phyloP scores from a whole-genome alignment of 2,329 filamentous ascomycete genomes.

The Aureobasidium uvarum region DNA sequence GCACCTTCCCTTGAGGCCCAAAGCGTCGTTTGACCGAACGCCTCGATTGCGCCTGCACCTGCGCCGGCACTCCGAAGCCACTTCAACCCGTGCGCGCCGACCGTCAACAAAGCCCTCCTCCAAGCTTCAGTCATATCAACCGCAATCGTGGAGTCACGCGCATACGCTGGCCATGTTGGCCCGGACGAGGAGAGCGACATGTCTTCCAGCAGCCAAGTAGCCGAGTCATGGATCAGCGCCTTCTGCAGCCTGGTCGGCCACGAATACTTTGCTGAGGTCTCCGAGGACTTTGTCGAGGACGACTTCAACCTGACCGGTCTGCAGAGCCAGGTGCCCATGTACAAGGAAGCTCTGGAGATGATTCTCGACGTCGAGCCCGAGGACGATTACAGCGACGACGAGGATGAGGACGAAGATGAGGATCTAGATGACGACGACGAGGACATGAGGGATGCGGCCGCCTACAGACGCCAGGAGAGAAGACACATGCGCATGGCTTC shows the following conservation, averaged over 20 bases:
- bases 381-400: slow-evolving; percentile 70
- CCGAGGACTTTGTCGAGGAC: slow-evolving; percentile 99
- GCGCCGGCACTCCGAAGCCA: not conserved
- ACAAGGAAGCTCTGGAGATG: slow-evolving; percentile 99
- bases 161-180: slow-evolving; percentile 19
- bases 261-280: slow-evolving; percentile 98
- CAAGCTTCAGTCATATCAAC: not conserved
- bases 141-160: slow-evolving; percentile 22
- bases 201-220: slow-evolving; percentile 58
- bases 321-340: slow-evolving; percentile 94
- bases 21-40: not conserved
- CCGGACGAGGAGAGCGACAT: slow-evolving; percentile 40
- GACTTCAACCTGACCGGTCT: slow-evolving; percentile 98
- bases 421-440: slow-evolving; percentile 58
- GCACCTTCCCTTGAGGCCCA: slow-evolving; percentile 1
- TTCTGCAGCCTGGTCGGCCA: slow-evolving; percentile 95
- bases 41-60: not conserved
- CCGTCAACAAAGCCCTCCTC: not conserved
- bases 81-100: not conserved
- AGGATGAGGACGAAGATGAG: slow-evolving; percentile 58
- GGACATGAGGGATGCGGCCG: slow-evolving; percentile 43
- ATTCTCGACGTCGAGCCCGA: slow-evolving; percentile 97
- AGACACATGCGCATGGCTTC: slow-evolving; percentile 84
- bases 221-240: slow-evolving; percentile 95
- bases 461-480: slow-evolving; percentile 54